Base-by-base conservation (phyloP, 2,329 filamentous ascomycete species). In the Penicillium sp. region DNA sequence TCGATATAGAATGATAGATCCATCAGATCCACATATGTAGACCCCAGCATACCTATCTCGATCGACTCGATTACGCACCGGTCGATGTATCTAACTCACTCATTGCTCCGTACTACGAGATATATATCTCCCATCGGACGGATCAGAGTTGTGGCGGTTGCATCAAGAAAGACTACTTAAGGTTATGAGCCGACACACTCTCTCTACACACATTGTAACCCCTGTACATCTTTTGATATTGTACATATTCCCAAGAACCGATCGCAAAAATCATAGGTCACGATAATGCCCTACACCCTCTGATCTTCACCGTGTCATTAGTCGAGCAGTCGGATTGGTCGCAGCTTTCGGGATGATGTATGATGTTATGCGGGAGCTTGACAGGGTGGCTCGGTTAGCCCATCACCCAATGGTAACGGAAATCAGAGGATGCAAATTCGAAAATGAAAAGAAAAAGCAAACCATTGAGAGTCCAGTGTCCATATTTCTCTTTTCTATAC, bases 261-360 rank as follows among this genome's bases (percentile, higher is more conserved):
- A 42, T 11, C 10, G 22, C 13, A 14, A 43, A 40, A 13, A 43
- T 13, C 40, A 13, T 43, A 48, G 45, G n/a, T n/a, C 25, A n/a
- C 16, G 28, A 28, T 48, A 28, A 28, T 48, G 10, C 45, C 45
- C 22, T 28, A 8, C n/a, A 25, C n/a, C 45, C 14, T 48, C 45
- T 30, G 45, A 30, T 48, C 45, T 48, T 28, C 45, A 22, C 16
- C 43, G n/a, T 22, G 1, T 6, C 43, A 19, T 22, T 19, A 42
- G 38, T 42, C 38, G 10, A 42, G 16, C 19, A n/a, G n/a, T 8
- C 57, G 58, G 65, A 68, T 68, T 68, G 66, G 66, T 59, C 52
- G 42, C 46, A 62, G 62, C 61, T 65, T 14, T 54, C 46, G 59
- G 40, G 35, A 60, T 62, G 59, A 64, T 54, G 52, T 54, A 62